Evolutionary conservation across 2,329 filamentous ascomycete genomes (phyloP).

Genomic region (Scytalidium lignicola): DNA sequence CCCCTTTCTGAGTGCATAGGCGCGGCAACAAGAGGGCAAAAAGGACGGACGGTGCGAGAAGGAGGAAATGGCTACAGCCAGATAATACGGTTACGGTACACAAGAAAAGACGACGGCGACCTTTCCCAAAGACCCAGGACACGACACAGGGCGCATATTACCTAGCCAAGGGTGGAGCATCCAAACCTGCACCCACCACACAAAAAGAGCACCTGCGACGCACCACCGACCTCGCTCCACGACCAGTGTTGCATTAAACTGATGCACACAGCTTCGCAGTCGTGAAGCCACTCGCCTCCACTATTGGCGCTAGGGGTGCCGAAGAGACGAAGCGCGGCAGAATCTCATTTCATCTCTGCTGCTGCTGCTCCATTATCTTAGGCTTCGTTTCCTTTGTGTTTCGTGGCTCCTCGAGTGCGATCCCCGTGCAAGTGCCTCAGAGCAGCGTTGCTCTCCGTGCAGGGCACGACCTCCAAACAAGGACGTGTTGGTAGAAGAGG

Average conservation of each 20-base stretch:
- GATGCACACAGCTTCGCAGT: not conserved
- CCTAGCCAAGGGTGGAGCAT: not conserved
- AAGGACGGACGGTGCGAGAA: not conserved
- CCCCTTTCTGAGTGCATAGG: not conserved
- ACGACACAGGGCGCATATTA: not conserved
- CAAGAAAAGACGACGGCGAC: not conserved
- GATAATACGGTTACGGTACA: too few relatives aligned
- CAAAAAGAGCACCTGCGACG: not conserved
- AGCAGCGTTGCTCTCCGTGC: constrained; percentile 19
- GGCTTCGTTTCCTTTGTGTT: constrained; percentile 4
- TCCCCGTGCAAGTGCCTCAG: constrained; percentile 14
- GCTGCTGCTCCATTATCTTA: not conserved
- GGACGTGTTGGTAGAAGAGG: constrained; percentile 11
- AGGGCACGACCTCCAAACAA: constrained; percentile 13
- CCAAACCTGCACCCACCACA: not conserved
- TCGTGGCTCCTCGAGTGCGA: constrained; percentile 1
- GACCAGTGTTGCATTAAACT: not conserved
- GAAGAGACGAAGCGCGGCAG: constrained; percentile 10
- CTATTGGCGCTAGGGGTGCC: constrained; percentile 12
- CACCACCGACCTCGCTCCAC: not conserved
- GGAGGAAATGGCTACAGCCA: not conserved
- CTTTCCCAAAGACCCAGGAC: too few relatives aligned
- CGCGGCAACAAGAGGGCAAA: too few relatives aligned
- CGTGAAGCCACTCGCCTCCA: constrained; percentile 12
- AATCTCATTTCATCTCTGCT: constrained; percentile 11